These are phyloP conservation scores for Strigomonas culicis DNA, from an alignment of 208 protist genomes.

Conservation along the genomic window DNA sequence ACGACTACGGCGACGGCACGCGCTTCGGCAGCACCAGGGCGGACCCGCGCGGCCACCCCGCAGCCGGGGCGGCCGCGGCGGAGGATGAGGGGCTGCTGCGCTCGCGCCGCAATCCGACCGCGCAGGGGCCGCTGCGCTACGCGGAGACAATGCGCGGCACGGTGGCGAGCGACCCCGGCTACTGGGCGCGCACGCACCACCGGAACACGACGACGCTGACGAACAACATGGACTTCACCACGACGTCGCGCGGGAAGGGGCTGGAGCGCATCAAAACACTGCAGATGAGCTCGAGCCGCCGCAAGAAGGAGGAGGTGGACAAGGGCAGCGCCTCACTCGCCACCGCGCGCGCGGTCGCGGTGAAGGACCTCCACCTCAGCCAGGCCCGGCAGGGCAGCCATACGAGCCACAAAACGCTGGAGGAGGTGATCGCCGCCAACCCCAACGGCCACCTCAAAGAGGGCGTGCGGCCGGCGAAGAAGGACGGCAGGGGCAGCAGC, in stretches of 20 bases:
- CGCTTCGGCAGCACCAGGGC: conserved; percentile 36
- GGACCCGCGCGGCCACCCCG: not conserved
- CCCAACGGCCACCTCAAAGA: conserved; percentile 11
- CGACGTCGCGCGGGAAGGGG: not conserved
- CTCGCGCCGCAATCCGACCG: conserved; percentile 29
- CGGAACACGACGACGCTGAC: not conserved
- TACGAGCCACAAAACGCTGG: conserved; percentile 45
- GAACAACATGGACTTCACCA: not conserved
- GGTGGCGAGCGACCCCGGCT: not conserved
- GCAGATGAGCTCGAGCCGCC: conserved; percentile 9
- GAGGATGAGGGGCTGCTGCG: not conserved
- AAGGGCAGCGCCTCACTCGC: conserved; percentile 39
- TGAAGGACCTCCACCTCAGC: conserved; percentile 40
- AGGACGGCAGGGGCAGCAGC: not conserved
- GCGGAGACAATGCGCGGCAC: conserved; percentile 19
- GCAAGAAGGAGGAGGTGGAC: conserved; percentile 25
- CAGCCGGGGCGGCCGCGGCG: too few relatives aligned
- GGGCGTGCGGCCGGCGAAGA: not conserved
- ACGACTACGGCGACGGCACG: conserved; percentile 75
- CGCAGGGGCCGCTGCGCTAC: conserved; percentile 19
- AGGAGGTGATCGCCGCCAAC: conserved; percentile 64
- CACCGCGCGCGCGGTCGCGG: conserved; percentile 42
- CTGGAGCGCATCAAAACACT: too few relatives aligned
- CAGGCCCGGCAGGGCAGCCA: conserved; percentile 32
- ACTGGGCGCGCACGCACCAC: conserved; percentile 6